A percentile compares a stretch with the other conserved stretches of the same genome.
These are phyloP conservation scores for Pachyrhizus erosus DNA, from an alignment of 306 rosid species.

Conservation along the genomic window DNA sequence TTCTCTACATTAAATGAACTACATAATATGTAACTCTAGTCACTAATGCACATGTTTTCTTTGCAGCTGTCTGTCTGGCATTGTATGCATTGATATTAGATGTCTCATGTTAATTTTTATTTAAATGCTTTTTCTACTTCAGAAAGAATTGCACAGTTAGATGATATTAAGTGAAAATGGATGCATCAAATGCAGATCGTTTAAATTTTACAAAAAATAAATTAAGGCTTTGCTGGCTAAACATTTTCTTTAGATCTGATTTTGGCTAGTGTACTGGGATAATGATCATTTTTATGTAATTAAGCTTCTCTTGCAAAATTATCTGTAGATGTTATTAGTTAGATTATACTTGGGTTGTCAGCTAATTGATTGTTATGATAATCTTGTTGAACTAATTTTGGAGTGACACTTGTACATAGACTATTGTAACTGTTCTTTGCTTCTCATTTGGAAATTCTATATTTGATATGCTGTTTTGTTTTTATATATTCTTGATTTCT, in stretches of 20 bases:
- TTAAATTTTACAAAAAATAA: neutral
- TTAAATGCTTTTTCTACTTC: neutral
- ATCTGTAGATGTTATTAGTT: neutral
- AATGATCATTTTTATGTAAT: neutral
- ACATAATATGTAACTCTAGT: neutral
- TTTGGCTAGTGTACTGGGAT: neutral
- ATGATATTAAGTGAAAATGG: neutral
- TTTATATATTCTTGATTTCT: neutral
- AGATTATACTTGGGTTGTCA: neutral
- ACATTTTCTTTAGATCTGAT: neutral
- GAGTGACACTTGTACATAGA: neutral
- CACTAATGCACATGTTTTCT: neutral
- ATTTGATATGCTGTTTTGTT: neutral
- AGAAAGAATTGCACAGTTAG: neutral
- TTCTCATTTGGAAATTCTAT: neutral
- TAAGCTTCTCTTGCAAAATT: neutral
- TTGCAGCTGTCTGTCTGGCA: slow-evolving; percentile 6
- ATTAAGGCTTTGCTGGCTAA: neutral
- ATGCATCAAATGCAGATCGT: slow-evolving; percentile 16
- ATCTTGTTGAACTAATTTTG: slow-evolving; percentile 1
- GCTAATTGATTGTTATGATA: neutral
- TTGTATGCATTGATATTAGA: neutral
- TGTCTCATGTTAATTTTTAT: neutral
- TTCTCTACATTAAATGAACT: neutral
- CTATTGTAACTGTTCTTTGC: neutral